Conservation (phyloP, 257 asterid genomes). For the Forsythia viridissima region DNA sequence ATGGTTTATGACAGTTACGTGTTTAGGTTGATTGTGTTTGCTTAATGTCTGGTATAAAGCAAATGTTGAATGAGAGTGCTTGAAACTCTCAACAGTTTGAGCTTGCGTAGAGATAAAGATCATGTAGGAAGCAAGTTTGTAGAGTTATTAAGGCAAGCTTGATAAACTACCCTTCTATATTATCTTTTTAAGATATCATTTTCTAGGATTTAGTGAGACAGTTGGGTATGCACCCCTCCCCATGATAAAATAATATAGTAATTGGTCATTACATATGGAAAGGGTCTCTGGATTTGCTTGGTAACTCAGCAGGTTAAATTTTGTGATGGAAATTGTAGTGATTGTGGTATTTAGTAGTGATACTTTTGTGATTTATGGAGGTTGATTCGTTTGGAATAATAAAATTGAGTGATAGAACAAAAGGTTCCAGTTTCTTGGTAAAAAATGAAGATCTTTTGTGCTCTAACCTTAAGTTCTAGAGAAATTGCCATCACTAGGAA, state of each 20-base stretch:
- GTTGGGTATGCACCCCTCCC: not conserved
- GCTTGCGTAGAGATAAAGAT: not conserved
- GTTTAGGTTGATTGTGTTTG: not conserved
- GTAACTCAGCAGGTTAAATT: not conserved
- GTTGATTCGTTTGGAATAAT: not conserved
- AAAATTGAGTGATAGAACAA: not conserved
- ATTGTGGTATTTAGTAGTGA: not conserved
- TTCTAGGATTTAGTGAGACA: not conserved
- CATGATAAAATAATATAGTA: not conserved
- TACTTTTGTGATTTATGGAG: not conserved
- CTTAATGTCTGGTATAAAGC: not conserved
- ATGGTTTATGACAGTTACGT: not conserved
- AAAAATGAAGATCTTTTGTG: not conserved
- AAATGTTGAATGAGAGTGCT: not conserved
- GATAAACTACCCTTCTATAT: too few species aligned
- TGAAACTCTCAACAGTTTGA: not conserved
- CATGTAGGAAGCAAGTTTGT: not conserved
- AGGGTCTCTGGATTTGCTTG: not conserved
- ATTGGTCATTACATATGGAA: not conserved
- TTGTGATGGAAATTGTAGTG: not conserved
- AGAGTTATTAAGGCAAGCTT: too few species aligned
- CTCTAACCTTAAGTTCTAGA: not conserved
- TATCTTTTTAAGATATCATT: not conserved
- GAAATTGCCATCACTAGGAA: constrained; percentile 9
- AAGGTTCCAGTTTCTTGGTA: constrained; percentile 6